phyloP scores from a whole-genome alignment of 1,139 yeast species.

The Hyphopichia fennica region DNA sequence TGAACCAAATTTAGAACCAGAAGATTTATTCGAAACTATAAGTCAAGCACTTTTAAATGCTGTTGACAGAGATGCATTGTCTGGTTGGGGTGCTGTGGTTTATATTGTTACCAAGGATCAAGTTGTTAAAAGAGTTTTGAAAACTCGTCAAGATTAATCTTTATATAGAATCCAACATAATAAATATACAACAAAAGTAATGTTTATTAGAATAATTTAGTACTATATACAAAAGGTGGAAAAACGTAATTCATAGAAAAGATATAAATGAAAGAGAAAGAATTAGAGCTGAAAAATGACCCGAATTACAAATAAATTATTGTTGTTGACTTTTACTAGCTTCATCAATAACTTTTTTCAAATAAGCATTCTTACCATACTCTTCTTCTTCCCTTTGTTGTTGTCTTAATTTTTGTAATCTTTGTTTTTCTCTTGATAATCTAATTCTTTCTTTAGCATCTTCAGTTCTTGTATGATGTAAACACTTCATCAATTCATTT shows the following conservation, averaged over 20 bases:
- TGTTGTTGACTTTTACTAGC: constrained; percentile 13
- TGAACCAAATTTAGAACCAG: constrained; percentile 92
- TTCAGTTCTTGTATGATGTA: constrained; percentile 72
- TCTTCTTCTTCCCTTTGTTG: constrained; percentile 70
- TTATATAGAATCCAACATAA: too few species aligned
- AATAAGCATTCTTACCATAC: constrained; percentile 73
- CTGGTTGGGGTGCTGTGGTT: constrained; percentile 99
- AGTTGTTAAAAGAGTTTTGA: constrained; percentile 81
- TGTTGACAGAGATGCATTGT: constrained; percentile 94
- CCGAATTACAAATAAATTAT: not conserved
- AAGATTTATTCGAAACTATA: constrained; percentile 92
- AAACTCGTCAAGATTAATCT: constrained; percentile 83
- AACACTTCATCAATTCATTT: constrained; percentile 73
- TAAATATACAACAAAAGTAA: not conserved
- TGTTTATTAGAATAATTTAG: constrained; percentile 1
- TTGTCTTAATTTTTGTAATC: constrained; percentile 54
- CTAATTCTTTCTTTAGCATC: constrained; percentile 65
- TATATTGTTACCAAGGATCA: constrained; percentile 91
- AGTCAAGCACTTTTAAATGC: constrained; percentile 94
- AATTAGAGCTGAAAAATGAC: not conserved
- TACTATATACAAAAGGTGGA: not conserved
- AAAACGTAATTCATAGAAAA: not conserved
- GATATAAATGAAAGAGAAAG: not conserved
- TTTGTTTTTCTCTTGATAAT: constrained; percentile 56
- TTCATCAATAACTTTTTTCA: constrained; percentile 63